These are phyloP conservation scores for Boletus rufocinnamomeus DNA, from an alignment of 768 basidiomycete genomes.

Conservation along the genomic window DNA sequence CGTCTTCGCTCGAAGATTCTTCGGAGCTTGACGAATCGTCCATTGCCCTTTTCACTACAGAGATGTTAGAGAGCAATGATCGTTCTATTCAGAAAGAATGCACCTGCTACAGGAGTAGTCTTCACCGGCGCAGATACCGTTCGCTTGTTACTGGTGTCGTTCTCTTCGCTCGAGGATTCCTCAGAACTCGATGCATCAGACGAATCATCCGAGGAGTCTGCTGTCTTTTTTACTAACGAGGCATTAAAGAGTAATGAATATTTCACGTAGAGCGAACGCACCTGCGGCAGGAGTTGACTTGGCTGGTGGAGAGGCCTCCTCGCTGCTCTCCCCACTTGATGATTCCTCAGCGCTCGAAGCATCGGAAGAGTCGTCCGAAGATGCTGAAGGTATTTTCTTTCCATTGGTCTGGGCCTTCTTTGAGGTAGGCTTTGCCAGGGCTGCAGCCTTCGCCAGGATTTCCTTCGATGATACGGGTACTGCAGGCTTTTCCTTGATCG, in stretches of 20 bases:
- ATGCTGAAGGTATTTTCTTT: neutral
- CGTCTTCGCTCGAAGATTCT: conserved; percentile 5
- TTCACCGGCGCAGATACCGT: conserved; percentile 42
- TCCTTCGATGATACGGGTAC: conserved; percentile 42
- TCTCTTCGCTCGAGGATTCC: conserved; percentile 18
- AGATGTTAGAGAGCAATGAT: neutral
- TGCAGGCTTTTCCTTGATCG: conserved; percentile 23
- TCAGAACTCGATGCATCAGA: conserved; percentile 13
- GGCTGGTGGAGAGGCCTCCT: neutral
- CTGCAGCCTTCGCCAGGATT: conserved; percentile 44
- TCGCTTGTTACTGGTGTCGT: neutral
- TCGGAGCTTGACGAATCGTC: conserved; percentile 2
- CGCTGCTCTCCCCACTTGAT: conserved; percentile 8
- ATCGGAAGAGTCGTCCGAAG: conserved; percentile 20
- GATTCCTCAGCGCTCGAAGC: conserved; percentile 20
- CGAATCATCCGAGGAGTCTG: neutral
- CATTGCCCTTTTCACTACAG: neutral
- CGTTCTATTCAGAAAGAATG: neutral
- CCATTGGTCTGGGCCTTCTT: neutral
- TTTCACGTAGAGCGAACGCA: neutral
- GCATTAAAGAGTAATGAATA: no score
- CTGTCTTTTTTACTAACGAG: conserved; percentile 4
- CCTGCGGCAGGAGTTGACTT: conserved; percentile 1
- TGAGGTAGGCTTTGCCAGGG: conserved; percentile 21
- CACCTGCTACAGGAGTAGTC: conserved; percentile 39